Evolutionary conservation across 2,329 filamentous ascomycete species (phyloP).

Genomic region (Westerdykella ornata): DNA sequence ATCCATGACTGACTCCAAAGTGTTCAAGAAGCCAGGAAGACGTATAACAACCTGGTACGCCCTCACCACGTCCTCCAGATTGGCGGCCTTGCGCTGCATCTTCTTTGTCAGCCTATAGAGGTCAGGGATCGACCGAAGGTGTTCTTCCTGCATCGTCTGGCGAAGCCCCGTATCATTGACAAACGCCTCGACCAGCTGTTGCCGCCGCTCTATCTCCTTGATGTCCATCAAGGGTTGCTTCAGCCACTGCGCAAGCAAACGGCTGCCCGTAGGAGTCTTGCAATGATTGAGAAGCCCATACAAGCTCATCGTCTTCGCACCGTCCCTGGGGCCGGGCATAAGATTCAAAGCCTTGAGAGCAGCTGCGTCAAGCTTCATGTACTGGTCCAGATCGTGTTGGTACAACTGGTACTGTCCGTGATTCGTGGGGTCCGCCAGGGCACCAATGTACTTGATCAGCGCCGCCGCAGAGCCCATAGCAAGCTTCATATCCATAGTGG

Average conservation of each 20-base stretch:
- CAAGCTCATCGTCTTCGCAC: slow-evolving; percentile 94
- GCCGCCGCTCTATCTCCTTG: slow-evolving; percentile 79
- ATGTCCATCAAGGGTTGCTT: slow-evolving; percentile 96
- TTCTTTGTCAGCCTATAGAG: slow-evolving; percentile 89
- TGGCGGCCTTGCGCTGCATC: slow-evolving; percentile 87
- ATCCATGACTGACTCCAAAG: slow-evolving; percentile 90
- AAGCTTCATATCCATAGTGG: slow-evolving; percentile 86
- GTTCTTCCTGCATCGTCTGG: slow-evolving; percentile 95
- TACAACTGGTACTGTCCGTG: slow-evolving; percentile 97
- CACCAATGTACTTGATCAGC: slow-evolving; percentile 86
- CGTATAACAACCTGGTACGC: slow-evolving; percentile 93
- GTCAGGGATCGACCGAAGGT: slow-evolving; percentile 86
- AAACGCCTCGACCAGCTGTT: slow-evolving; percentile 93
- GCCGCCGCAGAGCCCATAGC: slow-evolving; percentile 94
- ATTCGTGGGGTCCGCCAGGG: slow-evolving; percentile 85
- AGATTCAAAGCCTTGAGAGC: slow-evolving; percentile 90
- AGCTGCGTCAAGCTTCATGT: slow-evolving; percentile 96
- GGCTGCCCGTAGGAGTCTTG: slow-evolving; percentile 89
- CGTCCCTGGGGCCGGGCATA: slow-evolving; percentile 92
- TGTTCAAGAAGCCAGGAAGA: slow-evolving; percentile 80
- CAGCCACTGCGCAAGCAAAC: slow-evolving; percentile 88
- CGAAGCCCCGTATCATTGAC: slow-evolving; percentile 85
- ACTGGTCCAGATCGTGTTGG: slow-evolving; percentile 92
- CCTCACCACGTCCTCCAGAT: slow-evolving; percentile 88
- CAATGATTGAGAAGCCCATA: slow-evolving; percentile 94